Conservation (phyloP, 202 grass and related monocot genomes). For the Carex sylvatica region DNA sequence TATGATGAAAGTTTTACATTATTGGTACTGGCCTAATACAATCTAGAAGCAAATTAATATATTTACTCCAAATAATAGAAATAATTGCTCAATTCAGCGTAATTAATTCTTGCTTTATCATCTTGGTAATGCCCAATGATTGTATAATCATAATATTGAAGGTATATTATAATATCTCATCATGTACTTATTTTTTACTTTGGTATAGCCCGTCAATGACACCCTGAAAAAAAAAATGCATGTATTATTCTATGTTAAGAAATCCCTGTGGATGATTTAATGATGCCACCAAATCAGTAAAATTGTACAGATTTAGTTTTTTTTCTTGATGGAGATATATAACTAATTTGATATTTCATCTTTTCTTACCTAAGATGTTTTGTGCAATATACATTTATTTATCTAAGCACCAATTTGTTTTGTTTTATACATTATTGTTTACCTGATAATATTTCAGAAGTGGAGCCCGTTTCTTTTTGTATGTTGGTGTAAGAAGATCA, state of each 20-base stretch:
- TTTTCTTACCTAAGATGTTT: no score
- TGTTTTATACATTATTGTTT: slow-evolving; percentile 5
- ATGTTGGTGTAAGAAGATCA: slow-evolving; percentile 84
- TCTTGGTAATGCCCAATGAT: background rate
- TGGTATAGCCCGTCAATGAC: slow-evolving; percentile 58
- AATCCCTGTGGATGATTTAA: background rate
- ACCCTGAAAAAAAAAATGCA: slow-evolving; percentile 35
- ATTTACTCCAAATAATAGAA: no score
- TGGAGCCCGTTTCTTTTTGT: slow-evolving; percentile 80
- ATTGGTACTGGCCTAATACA: no score
- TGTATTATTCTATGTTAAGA: background rate
- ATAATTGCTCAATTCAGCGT: no score
- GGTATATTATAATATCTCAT: background rate
- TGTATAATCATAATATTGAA: background rate
- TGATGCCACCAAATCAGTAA: background rate
- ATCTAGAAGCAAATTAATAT: no score
- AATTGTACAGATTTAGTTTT: background rate
- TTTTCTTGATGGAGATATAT: background rate
- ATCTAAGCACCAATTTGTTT: background rate
- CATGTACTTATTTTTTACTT: slow-evolving; percentile 42
- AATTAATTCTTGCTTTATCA: background rate
- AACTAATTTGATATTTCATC: background rate
- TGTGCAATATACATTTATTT: background rate
- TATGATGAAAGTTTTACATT: no score
- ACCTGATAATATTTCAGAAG: slow-evolving; percentile 89